phyloP scores from a whole-genome alignment of 352 stramenopile species.

The Globisporangium yorkense region DNA sequence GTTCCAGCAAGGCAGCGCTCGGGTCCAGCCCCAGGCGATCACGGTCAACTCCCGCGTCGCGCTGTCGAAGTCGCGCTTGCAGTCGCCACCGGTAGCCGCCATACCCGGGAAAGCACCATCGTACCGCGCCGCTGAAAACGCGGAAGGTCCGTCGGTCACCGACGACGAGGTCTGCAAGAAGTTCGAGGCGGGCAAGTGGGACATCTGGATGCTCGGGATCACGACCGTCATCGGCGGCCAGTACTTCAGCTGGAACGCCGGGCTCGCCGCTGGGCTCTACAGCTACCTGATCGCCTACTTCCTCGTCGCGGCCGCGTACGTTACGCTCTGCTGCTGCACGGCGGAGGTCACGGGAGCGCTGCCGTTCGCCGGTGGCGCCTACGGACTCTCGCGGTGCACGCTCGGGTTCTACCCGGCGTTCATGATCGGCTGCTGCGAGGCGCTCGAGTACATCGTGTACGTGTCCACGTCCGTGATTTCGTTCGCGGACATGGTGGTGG shows the following conservation, averaged over 20 bases:
- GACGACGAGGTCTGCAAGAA: no score
- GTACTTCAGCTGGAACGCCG: conserved; percentile 32
- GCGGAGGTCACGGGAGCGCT: conserved; percentile 24
- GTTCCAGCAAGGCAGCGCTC: no score
- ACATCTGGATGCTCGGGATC: conserved; percentile 31
- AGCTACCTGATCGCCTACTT: conserved; percentile 19
- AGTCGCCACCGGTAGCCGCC: no score
- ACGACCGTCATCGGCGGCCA: conserved; percentile 28
- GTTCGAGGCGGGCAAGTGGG: conserved; percentile 21
- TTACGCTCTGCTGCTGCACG: conserved; percentile 24
- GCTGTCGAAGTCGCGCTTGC: no score
- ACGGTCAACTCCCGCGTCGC: no score
- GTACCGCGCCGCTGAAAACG: no score
- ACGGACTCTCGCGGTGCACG: conserved; percentile 25
- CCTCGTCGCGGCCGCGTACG: conserved; percentile 21
- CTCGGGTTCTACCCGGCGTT: conserved; percentile 26
- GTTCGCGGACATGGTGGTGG: conserved; percentile 20
- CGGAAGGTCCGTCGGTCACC: no score
- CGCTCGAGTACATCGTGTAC: conserved; percentile 30
- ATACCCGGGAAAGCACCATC: no score
- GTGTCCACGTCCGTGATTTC: conserved; percentile 18
- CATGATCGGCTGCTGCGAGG: conserved; percentile 26
- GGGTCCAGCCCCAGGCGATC: no score
- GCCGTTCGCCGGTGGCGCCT: conserved; percentile 29
- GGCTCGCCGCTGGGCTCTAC: conserved; percentile 18